Evolutionary conservation across 2,329 filamentous ascomycete species (phyloP).

Genomic region (Periconia digitata): DNA sequence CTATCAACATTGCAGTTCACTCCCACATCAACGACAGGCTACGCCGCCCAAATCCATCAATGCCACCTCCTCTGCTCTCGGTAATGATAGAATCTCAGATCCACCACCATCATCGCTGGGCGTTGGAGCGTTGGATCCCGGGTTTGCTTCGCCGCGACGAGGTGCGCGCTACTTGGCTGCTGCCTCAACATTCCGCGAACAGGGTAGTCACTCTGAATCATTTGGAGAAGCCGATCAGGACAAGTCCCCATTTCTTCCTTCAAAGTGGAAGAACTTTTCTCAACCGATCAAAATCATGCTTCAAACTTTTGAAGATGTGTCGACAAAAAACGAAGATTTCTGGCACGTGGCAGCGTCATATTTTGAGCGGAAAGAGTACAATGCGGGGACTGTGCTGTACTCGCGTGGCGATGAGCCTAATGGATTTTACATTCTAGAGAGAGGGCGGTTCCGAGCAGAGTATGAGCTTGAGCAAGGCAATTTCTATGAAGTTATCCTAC

Average conservation of each 20-base stretch:
- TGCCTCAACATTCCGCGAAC: conserved; percentile 69
- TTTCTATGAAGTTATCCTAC: conserved; percentile 88
- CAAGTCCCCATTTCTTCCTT: conserved; percentile 23
- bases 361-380: conserved; percentile 70
- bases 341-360: conserved; percentile 82
- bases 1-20: conserved; percentile 44
- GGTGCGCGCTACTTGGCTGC: conserved; percentile 78
- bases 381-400: conserved; percentile 74
- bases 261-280: conserved; percentile 81
- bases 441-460: conserved; percentile 84
- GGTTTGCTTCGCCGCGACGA: conserved; percentile 76
- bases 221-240: conserved; percentile 15
- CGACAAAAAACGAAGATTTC: conserved; percentile 86
- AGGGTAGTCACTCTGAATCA: conserved; percentile 45
- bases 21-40: conserved; percentile 47
- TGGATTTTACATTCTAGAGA: conserved; percentile 88
- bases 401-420: conserved; percentile 71
- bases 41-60: conserved; percentile 41
- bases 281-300: conserved; percentile 90
- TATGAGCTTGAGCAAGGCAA: conserved; percentile 88
- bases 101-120: conserved; percentile 28
- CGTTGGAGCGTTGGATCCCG: conserved; percentile 50
- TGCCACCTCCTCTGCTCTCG: conserved; percentile 12
- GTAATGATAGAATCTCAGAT: not conserved
- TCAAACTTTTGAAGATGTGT: conserved; percentile 91